Percentiles rank a stretch among this genome's conserved stretches.
Conservation (phyloP, 31 red algal species). For the Odonthalia washingtoniensis region DNA sequence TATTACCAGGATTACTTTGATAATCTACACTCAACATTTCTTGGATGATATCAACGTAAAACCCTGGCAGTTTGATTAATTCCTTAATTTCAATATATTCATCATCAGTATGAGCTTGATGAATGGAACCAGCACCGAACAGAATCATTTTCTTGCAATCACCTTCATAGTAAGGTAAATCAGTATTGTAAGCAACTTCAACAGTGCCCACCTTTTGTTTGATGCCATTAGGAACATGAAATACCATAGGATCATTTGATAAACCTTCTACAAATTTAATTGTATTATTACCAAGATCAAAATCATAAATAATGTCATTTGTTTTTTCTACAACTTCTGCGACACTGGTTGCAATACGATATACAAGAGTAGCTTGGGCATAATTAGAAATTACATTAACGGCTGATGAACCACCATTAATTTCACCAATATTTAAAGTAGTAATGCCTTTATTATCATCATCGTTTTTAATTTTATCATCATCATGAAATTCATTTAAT, state of each 20-base stretch:
- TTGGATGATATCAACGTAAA: conserved; percentile 31
- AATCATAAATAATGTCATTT: conserved; percentile 33
- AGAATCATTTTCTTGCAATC: conserved; percentile 42
- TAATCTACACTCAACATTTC: conserved; percentile 52
- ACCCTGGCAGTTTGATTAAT: conserved; percentile 36
- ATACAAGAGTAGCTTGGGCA: conserved; percentile 58
- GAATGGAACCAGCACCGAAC: conserved; percentile 76
- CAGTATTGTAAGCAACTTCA: conserved; percentile 74
- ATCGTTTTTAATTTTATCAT: conserved; percentile 3
- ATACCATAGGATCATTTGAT: conserved; percentile 53
- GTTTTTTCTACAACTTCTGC: conserved; percentile 11
- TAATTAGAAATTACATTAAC: conserved; percentile 58
- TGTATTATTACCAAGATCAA: no score
- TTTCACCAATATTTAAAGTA: conserved; percentile 66
- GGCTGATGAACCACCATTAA: conserved; percentile 61
- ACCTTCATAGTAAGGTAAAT: conserved; percentile 62
- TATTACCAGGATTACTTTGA: no score
- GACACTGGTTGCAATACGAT: conserved; percentile 40
- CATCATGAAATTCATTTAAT: conserved; percentile 10
- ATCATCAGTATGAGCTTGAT: conserved; percentile 72
- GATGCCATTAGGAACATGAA: conserved; percentile 28
- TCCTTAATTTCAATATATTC: conserved; percentile 52
- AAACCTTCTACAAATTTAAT: conserved; percentile 32
- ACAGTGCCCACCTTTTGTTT: conserved; percentile 24
- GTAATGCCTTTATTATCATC: conserved; percentile 44